These are phyloP conservation scores for Alternaria triticimaculans DNA, from an alignment of 2,329 filamentous ascomycete genomes.

Conservation along the genomic window DNA sequence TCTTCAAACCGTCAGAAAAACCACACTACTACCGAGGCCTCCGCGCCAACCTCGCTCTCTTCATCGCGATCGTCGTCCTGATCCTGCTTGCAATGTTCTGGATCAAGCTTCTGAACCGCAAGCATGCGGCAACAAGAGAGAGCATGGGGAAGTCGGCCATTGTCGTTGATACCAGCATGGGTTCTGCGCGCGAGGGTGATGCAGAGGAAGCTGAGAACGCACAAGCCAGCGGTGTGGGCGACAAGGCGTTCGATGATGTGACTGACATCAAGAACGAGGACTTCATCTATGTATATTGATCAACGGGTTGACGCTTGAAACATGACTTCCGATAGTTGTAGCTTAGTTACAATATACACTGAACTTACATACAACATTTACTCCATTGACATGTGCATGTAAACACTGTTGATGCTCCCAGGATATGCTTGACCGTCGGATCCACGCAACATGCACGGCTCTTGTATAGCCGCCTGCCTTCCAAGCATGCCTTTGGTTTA, in stretches of 20 bases:
- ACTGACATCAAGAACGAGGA: constrained; percentile 69
- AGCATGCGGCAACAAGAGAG: constrained; percentile 62
- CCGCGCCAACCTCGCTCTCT: constrained; percentile 66
- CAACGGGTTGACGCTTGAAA: not conserved
- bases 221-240: constrained; percentile 43
- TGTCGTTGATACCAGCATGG: constrained; percentile 66
- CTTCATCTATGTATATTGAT: constrained; percentile 63
- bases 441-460: not conserved
- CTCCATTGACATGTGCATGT: not conserved
- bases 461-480: not conserved
- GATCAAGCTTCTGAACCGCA: constrained; percentile 61
- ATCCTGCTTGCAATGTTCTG: constrained; percentile 55
- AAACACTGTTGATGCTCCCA: not conserved
- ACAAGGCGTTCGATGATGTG: constrained; percentile 64
- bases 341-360: not conserved
- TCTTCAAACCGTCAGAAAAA: constrained; percentile 67
- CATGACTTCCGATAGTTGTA: too few species aligned
- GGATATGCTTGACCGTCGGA: not conserved
- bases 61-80: constrained; percentile 64
- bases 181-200: constrained; percentile 54
- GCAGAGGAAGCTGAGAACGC: constrained; percentile 36
- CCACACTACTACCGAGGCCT: constrained; percentile 66
- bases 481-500: constrained; percentile 3
- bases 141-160: constrained; percentile 65
- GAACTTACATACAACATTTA: not conserved